Base-by-base conservation (phyloP, 2,329 filamentous ascomycete genomes). In the Phaeoacremonium minimum region DNA sequence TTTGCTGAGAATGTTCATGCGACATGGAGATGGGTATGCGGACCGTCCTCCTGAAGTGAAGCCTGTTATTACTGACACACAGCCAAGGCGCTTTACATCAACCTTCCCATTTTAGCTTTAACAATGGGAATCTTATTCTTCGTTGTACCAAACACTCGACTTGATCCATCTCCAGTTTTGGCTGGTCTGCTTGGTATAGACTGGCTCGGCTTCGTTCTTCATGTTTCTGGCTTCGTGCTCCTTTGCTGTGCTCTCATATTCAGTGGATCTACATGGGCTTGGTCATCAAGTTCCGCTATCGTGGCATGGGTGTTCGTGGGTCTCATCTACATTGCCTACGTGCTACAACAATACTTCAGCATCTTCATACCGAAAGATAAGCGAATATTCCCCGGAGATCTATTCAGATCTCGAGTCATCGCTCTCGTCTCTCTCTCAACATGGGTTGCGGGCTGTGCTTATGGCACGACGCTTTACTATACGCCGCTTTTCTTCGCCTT, bases 401-500 rank as follows among this genome's bases (percentile, higher is more conserved):
- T 18, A 14, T 44, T 37, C 18, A 9, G 8, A 18, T 20, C 13
- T 17, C 34, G 15, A 8, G 18, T 18, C 28, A 15, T 22, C n/a
- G 28, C 18, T 7, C 18, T 15, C 15, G 18, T 13, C 19, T 26
- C 18, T 9, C 4, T 28, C 20, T 53, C 57, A 6, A 67, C 60
- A 1, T 49, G 56, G 3, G 56, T 53, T 19, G 56, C 56, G 0
- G 60, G 55, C 6, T 54, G 60, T 4, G 52, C 53, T 8, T 58
- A 63, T 40, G 65, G 63, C 12, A 52, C 66, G 31, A 46, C 60
- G 0, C 55, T 71, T 6, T 78, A 77, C 53, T 78, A 71, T 51
- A 66, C 71, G 7, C 74, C 75, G 0, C 54, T 77, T 1, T 76
- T 64, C 53, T 77, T 77, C 50, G 67, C 73, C 40, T 78, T 77